phyloP scores from a whole-genome alignment of 306 rosid species.

The Datisca glomerata region DNA sequence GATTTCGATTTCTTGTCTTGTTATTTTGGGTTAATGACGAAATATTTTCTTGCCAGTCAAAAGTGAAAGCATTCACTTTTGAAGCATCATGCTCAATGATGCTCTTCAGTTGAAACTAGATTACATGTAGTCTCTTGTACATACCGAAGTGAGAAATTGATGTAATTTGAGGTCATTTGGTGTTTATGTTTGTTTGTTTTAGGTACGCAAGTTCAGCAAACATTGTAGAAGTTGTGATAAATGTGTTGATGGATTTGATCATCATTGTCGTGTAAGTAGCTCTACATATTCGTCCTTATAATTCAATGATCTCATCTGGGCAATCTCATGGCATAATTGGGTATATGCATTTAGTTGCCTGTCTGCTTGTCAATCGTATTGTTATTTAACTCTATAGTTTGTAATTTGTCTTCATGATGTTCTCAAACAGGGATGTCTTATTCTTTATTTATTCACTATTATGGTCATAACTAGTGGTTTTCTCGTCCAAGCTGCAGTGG shows the following conservation, averaged over 20 bases:
- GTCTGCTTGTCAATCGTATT: no score
- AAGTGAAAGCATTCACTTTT: background rate
- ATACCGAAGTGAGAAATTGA: background rate
- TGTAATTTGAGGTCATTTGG: no score
- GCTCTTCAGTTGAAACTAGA: background rate
- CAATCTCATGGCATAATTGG: no score
- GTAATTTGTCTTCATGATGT: background rate
- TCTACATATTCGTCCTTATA: background rate
- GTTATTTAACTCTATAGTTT: background rate
- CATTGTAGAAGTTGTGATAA: conserved; percentile 81
- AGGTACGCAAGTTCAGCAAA: conserved; percentile 80
- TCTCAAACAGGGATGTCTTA: background rate
- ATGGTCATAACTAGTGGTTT: background rate
- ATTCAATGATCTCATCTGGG: background rate
- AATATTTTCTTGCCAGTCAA: background rate
- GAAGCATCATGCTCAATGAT: background rate
- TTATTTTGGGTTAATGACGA: background rate
- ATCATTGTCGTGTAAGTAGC: conserved; percentile 62
- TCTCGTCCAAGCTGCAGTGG: conserved; percentile 48
- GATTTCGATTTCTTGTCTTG: conserved; percentile 2
- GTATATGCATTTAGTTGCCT: no score
- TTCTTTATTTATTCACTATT: background rate
- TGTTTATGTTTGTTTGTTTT: conserved; percentile 13
- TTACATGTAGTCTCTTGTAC: background rate
- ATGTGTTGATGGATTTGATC: conserved; percentile 87